These are phyloP conservation scores for Backusella psychrophila DNA, from an alignment of 192 early-diverging fungal species.

Conservation along the genomic window DNA sequence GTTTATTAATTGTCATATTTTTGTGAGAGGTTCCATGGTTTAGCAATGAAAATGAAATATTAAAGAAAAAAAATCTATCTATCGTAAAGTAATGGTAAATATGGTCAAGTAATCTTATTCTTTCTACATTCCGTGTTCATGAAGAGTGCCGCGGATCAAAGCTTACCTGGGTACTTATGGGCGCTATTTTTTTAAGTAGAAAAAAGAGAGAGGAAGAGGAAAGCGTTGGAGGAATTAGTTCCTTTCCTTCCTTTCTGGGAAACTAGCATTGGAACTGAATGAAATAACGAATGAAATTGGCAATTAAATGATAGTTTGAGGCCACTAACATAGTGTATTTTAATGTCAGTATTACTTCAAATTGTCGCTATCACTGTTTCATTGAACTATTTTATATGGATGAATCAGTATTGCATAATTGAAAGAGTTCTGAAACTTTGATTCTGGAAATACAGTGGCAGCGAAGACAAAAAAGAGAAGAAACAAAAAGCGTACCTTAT, in stretches of 20 bases:
- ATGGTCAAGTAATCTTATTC: not conserved
- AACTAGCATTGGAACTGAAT: no score
- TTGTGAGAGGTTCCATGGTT: not conserved
- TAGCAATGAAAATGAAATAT: not conserved
- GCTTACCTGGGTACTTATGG: not conserved
- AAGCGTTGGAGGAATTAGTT: no score
- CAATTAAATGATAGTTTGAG: not conserved
- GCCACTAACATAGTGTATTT: not conserved
- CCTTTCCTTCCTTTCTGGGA: no score
- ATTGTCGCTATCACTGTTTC: not conserved
- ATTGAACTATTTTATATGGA: not conserved
- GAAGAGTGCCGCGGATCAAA: not conserved
- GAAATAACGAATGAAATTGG: no score
- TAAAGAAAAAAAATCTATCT: not conserved
- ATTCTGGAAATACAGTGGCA: not conserved
- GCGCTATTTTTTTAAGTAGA: not conserved
- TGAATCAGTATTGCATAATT: not conserved
- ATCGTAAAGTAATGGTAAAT: not conserved
- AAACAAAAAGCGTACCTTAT: no score
- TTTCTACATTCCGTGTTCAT: not conserved
- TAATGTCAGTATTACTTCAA: not conserved
- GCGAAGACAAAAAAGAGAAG: no score
- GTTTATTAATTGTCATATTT: not conserved
- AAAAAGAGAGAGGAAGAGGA: not conserved
- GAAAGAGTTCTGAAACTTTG: not conserved